A percentile compares a stretch with the other conserved stretches of the same genome.
phyloP scores from a whole-genome alignment of 2,329 filamentous ascomycete genomes.

The Tolypocladium pustulatum region DNA sequence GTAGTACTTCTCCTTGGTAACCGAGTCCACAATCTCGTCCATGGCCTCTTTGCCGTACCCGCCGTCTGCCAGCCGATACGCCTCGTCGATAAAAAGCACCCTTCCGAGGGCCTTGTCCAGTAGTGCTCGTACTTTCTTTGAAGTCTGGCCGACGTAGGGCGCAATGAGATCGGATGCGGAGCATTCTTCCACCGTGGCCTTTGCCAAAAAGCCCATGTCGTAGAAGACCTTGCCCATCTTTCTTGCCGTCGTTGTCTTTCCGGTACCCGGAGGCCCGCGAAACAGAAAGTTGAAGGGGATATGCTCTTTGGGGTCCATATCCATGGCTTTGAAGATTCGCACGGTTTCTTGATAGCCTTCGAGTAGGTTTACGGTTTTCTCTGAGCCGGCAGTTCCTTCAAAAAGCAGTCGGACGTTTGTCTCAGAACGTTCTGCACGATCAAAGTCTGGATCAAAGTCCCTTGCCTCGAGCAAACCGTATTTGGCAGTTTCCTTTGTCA shows the following conservation, averaged over 20 bases:
- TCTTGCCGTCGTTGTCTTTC: constrained; percentile 62
- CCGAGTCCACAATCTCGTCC: no score
- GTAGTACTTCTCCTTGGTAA: no score
- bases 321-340: constrained; percentile 28
- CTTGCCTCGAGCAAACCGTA: constrained; percentile 49
- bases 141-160: no score
- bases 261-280: constrained; percentile 54
- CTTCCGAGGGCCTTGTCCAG: no score
- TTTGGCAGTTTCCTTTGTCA: no score
- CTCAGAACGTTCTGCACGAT: constrained; percentile 26
- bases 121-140: no score
- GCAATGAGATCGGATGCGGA: no score
- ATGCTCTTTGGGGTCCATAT: constrained; percentile 19
- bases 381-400: constrained; percentile 46
- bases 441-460: constrained; percentile 59
- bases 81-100: no score
- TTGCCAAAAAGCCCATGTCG: constrained; percentile 55
- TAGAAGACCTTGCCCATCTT: constrained; percentile 70
- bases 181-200: no score
- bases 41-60: no score
- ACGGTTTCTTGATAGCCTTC: constrained; percentile 34
- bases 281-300: constrained; percentile 63
- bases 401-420: constrained; percentile 45
- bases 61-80: no score
- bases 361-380: constrained; percentile 40